Evolutionary conservation across 2,329 filamentous ascomycete genomes (phyloP).

Genomic region (Fusarium tuaranense): DNA sequence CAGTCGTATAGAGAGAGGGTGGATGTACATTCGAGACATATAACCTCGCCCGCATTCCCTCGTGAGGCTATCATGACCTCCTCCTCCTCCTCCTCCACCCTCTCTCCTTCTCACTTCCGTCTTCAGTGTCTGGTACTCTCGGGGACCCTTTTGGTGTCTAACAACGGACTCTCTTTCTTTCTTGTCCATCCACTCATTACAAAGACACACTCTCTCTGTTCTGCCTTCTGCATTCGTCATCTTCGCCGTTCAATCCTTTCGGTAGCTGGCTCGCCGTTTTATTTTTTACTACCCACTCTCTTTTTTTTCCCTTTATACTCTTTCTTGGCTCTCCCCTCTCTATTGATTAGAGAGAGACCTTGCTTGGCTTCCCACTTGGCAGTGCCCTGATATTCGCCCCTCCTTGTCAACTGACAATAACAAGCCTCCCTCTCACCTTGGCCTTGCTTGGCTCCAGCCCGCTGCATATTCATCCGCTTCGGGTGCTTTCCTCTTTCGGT

Average conservation of each 20-base stretch:
- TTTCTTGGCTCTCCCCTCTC: constrained; percentile 14
- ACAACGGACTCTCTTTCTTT: constrained; percentile 13
- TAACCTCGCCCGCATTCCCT: constrained; percentile 44
- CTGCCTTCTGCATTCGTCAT: constrained; percentile 29
- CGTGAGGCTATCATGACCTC: constrained; percentile 28
- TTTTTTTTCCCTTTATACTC: neutral
- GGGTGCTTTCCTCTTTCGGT: constrained; percentile 22
- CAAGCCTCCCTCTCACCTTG: constrained; percentile 22
- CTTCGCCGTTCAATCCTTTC: constrained; percentile 49
- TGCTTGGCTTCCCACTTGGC: constrained; percentile 34
- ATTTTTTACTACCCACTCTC: constrained; percentile 18
- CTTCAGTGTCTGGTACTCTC: constrained; percentile 39
- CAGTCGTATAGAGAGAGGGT: neutral
- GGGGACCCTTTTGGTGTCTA: neutral
- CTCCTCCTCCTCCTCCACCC: neutral
- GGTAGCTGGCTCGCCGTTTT: constrained; percentile 45
- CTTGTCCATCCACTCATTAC: constrained; percentile 8
- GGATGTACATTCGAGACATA: constrained; percentile 34
- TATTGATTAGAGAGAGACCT: constrained; percentile 32
- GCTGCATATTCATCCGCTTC: constrained; percentile 18
- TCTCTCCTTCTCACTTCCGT: constrained; percentile 18
- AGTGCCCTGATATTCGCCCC: constrained; percentile 24
- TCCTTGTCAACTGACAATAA: constrained; percentile 10
- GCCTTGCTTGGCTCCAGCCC: constrained; percentile 10
- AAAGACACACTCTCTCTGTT: neutral